Conservation (phyloP, 352 stramenopile species). For the Phytophthora syringae region DNA sequence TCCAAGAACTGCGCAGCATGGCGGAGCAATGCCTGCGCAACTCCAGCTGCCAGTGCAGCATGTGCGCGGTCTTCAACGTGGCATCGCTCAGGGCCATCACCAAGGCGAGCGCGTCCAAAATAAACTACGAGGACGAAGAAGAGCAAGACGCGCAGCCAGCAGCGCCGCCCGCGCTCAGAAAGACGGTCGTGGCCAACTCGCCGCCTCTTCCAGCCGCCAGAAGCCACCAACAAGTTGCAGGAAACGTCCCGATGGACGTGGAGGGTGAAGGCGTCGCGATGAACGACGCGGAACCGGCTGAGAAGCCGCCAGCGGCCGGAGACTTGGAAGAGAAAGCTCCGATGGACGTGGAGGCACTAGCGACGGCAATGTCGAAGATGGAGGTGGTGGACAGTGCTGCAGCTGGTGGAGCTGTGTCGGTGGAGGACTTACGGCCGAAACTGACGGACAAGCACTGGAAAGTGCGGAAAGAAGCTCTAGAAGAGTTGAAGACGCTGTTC, state of each 20-base stretch:
- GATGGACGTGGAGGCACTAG: slow-evolving; percentile 36
- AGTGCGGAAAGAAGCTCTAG: slow-evolving; percentile 82
- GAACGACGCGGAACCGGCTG: slow-evolving; percentile 8
- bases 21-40: slow-evolving; percentile 85
- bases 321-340: slow-evolving; percentile 17
- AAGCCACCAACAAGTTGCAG: slow-evolving; percentile 7
- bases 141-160: slow-evolving; percentile 16
- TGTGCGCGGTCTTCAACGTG: slow-evolving; percentile 85
- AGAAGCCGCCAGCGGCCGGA: background rate
- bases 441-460: slow-evolving; percentile 90
- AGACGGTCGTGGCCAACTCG: slow-evolving; percentile 51
- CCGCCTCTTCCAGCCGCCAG: slow-evolving; percentile 30
- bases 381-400: slow-evolving; percentile 30
- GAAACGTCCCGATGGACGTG: slow-evolving; percentile 22
- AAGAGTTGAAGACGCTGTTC: slow-evolving; percentile 71
- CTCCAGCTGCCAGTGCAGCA: slow-evolving; percentile 86
- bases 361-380: slow-evolving; percentile 32
- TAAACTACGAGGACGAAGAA: slow-evolving; percentile 68
- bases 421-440: slow-evolving; percentile 63
- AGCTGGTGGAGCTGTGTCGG: slow-evolving; percentile 4
- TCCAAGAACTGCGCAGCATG: slow-evolving; percentile 39
- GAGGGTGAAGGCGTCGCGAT: slow-evolving; percentile 31
- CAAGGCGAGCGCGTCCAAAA: slow-evolving; percentile 84
- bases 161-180: slow-evolving; percentile 31
- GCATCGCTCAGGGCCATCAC: slow-evolving; percentile 77